These are phyloP conservation scores for Aureobasidium sp. DNA, from an alignment of 2,329 filamentous ascomycete genomes.

Conservation along the genomic window DNA sequence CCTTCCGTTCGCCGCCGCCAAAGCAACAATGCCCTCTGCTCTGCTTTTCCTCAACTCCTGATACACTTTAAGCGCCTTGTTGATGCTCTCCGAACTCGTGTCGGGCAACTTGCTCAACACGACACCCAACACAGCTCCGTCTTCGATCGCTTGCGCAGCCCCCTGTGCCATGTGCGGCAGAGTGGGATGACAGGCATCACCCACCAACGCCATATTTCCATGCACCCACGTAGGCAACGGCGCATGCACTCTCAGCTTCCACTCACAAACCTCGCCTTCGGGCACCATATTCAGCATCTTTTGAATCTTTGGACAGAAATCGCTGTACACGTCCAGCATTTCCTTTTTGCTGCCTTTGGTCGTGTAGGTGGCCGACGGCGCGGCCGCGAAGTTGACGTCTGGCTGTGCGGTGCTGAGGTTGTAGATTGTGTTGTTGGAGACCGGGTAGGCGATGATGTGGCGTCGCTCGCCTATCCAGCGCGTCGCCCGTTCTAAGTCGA, in stretches of 20 bases:
- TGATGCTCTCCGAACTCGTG: slow-evolving; percentile 40
- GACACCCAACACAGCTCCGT: slow-evolving; percentile 51
- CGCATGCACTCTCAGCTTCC: slow-evolving; percentile 57
- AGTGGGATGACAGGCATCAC: slow-evolving; percentile 57
- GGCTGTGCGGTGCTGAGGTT: slow-evolving; percentile 59
- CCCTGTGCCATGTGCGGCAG: slow-evolving; percentile 59
- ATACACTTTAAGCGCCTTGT: slow-evolving; percentile 50
- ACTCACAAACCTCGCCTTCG: slow-evolving; percentile 60
- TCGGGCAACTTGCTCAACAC: slow-evolving; percentile 45
- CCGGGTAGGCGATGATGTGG: slow-evolving; percentile 73
- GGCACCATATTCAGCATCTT: slow-evolving; percentile 56
- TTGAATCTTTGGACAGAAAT: slow-evolving; percentile 56
- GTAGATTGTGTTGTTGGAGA: slow-evolving; percentile 60
- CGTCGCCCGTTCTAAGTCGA: slow-evolving; percentile 60
- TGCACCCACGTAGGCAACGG: slow-evolving; percentile 57
- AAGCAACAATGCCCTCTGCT: slow-evolving; percentile 50
- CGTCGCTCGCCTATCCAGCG: slow-evolving; percentile 70
- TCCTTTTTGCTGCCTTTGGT: slow-evolving; percentile 54
- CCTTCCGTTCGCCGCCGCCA: slow-evolving; percentile 49
- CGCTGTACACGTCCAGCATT: slow-evolving; percentile 53
- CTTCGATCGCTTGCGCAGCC: slow-evolving; percentile 59
- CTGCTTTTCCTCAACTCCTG: slow-evolving; percentile 50
- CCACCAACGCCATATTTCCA: slow-evolving; percentile 47
- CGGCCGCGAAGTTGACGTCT: slow-evolving; percentile 52
- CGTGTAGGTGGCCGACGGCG: slow-evolving; percentile 55